These are phyloP conservation scores for Cladosporium cucumerinum DNA, from an alignment of 2,329 filamentous ascomycete species.

Conservation along the genomic window DNA sequence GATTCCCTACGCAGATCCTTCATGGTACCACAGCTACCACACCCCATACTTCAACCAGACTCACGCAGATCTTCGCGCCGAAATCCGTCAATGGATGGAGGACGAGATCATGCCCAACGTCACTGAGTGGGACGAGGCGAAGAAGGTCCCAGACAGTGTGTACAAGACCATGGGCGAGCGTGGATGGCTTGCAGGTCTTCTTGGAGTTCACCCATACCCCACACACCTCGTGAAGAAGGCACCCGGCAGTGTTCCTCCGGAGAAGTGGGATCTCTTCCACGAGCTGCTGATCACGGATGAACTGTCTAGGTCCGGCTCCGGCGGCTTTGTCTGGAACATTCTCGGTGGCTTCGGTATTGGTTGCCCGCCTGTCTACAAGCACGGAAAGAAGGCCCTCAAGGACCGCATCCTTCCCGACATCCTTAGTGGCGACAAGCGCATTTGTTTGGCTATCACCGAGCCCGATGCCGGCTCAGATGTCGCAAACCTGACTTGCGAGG, in stretches of 20 bases:
- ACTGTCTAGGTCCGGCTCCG: conserved; percentile 80
- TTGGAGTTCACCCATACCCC: conserved; percentile 75
- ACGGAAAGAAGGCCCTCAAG: conserved; percentile 78
- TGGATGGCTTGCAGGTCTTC: conserved; percentile 87
- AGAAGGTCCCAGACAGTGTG: conserved; percentile 79
- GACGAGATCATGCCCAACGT: conserved; percentile 85
- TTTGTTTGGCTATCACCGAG: conserved; percentile 96
- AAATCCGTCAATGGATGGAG: conserved; percentile 90
- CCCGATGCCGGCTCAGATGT: conserved; percentile 92
- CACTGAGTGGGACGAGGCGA: conserved; percentile 94
- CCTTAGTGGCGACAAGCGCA: conserved; percentile 88
- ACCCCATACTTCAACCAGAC: conserved; percentile 96
- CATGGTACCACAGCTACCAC: conserved; percentile 71
- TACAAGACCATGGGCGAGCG: conserved; percentile 95
- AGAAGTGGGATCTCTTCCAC: conserved; percentile 98
- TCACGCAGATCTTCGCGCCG: conserved; percentile 83
- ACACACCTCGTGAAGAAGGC: conserved; percentile 64
- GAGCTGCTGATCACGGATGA: conserved; percentile 95
- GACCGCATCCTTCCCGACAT: conserved; percentile 87
- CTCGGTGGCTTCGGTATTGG: conserved; percentile 97
- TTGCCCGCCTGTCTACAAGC: conserved; percentile 85
- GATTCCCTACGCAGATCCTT: conserved; percentile 87
- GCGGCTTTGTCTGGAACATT: conserved; percentile 94
- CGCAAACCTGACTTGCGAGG: conserved; percentile 91
- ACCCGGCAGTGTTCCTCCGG: conserved; percentile 73